These are phyloP conservation scores for Sungouiella thailandica DNA, from an alignment of 805 yeast genomes.

Conservation along the genomic window DNA sequence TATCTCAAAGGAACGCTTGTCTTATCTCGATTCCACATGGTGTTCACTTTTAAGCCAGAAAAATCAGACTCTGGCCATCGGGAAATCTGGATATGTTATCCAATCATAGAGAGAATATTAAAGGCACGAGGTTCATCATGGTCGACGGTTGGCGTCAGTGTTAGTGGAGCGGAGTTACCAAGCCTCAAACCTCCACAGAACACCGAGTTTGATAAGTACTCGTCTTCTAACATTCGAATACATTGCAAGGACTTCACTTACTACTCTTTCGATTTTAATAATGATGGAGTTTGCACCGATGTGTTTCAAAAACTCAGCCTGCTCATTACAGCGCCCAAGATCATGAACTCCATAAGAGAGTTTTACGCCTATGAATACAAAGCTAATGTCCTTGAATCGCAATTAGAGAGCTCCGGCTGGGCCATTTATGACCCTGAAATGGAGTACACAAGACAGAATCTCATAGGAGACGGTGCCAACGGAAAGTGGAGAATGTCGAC, in stretches of 20 bases:
- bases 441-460: slow-evolving; percentile 78
- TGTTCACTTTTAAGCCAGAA: slow-evolving; percentile 26
- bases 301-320: slow-evolving; percentile 69
- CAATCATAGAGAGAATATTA: slow-evolving; percentile 64
- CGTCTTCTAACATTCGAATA: slow-evolving; percentile 56
- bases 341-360: slow-evolving; percentile 34
- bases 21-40: slow-evolving; percentile 34
- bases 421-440: slow-evolving; percentile 49
- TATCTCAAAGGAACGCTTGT: slow-evolving; percentile 33
- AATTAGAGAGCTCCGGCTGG: slow-evolving; percentile 60
- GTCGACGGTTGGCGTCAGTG: slow-evolving; percentile 5
- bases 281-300: slow-evolving; percentile 56
- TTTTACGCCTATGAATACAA: slow-evolving; percentile 80
- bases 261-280: slow-evolving; percentile 68
- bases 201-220: slow-evolving; percentile 29
- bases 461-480: slow-evolving; percentile 19
- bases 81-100: slow-evolving; percentile 92
- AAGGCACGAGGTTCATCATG: slow-evolving; percentile 52
- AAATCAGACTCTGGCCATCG: slow-evolving; percentile 22
- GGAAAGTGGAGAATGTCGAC: slow-evolving; percentile 64
- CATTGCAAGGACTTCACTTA: slow-evolving; percentile 83
- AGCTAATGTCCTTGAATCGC: slow-evolving; percentile 66
- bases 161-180: slow-evolving; percentile 3
- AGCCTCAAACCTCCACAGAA: slow-evolving; percentile 4
- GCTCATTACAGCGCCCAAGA: slow-evolving; percentile 53